Conservation (phyloP, 495 filamentous ascomycete species). For the Xylaria scruposa region DNA sequence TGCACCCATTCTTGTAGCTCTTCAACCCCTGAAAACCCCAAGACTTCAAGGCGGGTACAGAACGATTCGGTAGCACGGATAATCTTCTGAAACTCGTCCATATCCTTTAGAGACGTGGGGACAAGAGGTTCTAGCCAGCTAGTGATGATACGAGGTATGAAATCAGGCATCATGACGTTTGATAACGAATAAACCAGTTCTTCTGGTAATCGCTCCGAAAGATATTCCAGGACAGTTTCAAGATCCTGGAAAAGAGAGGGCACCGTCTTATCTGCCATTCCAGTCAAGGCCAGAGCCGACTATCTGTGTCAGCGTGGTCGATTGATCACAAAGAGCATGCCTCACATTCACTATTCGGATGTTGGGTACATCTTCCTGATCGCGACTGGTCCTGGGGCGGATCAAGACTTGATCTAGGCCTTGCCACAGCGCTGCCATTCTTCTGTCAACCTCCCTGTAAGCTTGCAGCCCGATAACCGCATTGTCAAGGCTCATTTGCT, state of each 20-base stretch:
- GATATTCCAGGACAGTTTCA: conserved; percentile 65
- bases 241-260: conserved; percentile 65
- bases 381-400: conserved; percentile 54
- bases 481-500: conserved; percentile 52
- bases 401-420: conserved; percentile 57
- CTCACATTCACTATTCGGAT: conserved; percentile 52
- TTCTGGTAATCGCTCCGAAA: conserved; percentile 68
- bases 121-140: conserved; percentile 78
- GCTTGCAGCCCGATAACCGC: conserved; percentile 56
- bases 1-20: conserved; percentile 81
- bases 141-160: conserved; percentile 70
- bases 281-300: conserved; percentile 42
- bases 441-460: conserved; percentile 59
- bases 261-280: conserved; percentile 47
- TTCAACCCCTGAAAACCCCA: conserved; percentile 72
- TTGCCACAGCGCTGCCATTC: conserved; percentile 58
- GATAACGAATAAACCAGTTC: conserved; percentile 68
- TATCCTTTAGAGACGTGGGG: conserved; percentile 71
- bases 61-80: conserved; percentile 68
- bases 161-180: conserved; percentile 66
- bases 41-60: conserved; percentile 62
- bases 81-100: conserved; percentile 70
- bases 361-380: conserved; percentile 35
- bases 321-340: neutral
- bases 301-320: conserved; percentile 36